Evolutionary conservation across 441 rosid genomes (phyloP).

Genomic region (Daphne laureola): DNA sequence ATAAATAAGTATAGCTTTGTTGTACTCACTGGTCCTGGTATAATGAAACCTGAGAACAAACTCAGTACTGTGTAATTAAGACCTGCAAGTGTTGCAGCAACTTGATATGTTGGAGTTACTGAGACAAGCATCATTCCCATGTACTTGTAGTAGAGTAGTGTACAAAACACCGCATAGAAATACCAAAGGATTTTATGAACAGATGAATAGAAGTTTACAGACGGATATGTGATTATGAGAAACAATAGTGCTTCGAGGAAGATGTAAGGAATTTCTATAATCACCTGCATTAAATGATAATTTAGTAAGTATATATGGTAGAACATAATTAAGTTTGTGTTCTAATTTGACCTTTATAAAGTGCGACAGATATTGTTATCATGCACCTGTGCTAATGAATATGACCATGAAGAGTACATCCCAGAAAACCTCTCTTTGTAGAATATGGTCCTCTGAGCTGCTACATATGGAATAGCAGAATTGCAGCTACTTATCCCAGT

Average conservation of each 20-base stretch:
- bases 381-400: constrained; percentile 30
- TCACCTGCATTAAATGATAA: constrained; percentile 17
- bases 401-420: constrained; percentile 34
- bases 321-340: not conserved
- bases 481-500: constrained; percentile 18
- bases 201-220: constrained; percentile 21
- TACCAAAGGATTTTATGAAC: constrained; percentile 28
- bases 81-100: constrained; percentile 21
- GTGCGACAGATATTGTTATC: not conserved
- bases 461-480: constrained; percentile 23
- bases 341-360: not conserved
- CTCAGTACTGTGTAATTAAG: constrained; percentile 17
- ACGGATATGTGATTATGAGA: constrained; percentile 25
- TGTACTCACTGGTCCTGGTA: constrained; percentile 25
- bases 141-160: constrained; percentile 26
- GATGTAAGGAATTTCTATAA: constrained; percentile 31
- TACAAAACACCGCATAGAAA: constrained; percentile 26
- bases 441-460: constrained; percentile 16
- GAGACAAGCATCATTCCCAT: constrained; percentile 32
- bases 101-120: constrained; percentile 23
- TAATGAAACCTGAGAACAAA: constrained; percentile 26
- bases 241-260: constrained; percentile 20
- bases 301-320: not conserved
- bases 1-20: not conserved
- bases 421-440: constrained; percentile 37